These are phyloP conservation scores for Kwoniella pini DNA, from an alignment of 768 basidiomycete species.

Conservation along the genomic window DNA sequence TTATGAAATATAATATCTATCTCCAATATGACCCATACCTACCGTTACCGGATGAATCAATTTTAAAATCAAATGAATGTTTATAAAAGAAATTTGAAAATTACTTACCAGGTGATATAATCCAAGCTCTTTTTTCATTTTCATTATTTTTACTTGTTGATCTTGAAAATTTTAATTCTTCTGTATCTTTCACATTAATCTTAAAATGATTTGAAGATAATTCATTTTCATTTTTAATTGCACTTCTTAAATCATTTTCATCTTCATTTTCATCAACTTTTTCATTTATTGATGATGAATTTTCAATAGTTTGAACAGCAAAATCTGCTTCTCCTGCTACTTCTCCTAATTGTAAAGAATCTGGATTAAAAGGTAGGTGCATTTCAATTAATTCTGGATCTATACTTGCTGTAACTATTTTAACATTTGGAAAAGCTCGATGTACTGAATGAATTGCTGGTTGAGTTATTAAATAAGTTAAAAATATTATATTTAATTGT, in stretches of 20 bases:
- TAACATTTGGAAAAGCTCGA: conserved; percentile 79
- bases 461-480: conserved; percentile 84
- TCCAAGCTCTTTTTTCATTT: conserved; percentile 48
- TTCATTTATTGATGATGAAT: conserved; percentile 7
- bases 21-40: conserved; percentile 50
- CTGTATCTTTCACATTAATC: conserved; percentile 26
- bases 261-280: background rate
- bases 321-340: conserved; percentile 44
- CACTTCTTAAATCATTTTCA: conserved; percentile 48
- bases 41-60: too few relatives aligned
- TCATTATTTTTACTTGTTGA: conserved; percentile 42
- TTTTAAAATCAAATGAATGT: too few relatives aligned
- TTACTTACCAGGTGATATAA: conserved; percentile 47
- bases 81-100: background rate
- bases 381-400: conserved; percentile 73
- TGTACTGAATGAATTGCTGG: conserved; percentile 76
- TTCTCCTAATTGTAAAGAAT: conserved; percentile 37
- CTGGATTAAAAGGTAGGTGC: conserved; percentile 32
- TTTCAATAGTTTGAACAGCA: conserved; percentile 17
- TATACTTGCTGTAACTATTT: conserved; percentile 78
- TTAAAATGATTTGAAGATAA: conserved; percentile 25
- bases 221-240: conserved; percentile 17
- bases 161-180: conserved; percentile 38
- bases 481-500: conserved; percentile 68
- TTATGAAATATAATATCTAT: conserved; percentile 25